Evolutionary conservation across 2,329 filamentous ascomycete species (phyloP).

Genomic region (Leptographium radiaticola): DNA sequence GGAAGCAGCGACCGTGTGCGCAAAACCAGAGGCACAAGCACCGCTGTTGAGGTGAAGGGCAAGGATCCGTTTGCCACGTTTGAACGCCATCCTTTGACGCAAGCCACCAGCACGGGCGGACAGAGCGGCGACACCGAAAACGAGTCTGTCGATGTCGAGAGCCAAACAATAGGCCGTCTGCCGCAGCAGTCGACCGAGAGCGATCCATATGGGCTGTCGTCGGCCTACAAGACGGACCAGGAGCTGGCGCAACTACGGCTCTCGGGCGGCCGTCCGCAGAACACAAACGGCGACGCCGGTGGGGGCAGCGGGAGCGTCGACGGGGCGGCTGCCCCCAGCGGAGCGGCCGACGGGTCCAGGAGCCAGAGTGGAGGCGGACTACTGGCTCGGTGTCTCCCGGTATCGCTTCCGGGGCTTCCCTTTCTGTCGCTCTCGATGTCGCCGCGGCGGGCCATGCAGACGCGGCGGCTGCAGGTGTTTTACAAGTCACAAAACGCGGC

Average conservation of each 20-base stretch:
- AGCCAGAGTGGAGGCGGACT: constrained; percentile 4
- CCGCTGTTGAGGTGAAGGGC: constrained; percentile 27
- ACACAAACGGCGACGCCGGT: not conserved
- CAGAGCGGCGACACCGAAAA: not conserved
- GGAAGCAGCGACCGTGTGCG: constrained; percentile 7
- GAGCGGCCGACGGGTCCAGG: not conserved
- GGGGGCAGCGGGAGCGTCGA: not conserved
- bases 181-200: constrained; percentile 49
- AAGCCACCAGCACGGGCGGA: constrained; percentile 1
- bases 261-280: constrained; percentile 66
- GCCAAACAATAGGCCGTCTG: constrained; percentile 31
- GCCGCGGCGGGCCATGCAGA: constrained; percentile 20
- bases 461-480: constrained; percentile 53
- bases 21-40: constrained; percentile 28
- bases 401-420: constrained; percentile 18
- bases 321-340: not conserved
- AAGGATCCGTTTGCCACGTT: constrained; percentile 21
- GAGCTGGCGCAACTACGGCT: constrained; percentile 69
- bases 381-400: constrained; percentile 17
- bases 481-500: constrained; percentile 88
- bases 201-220: constrained; percentile 72
- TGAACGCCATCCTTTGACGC: constrained; percentile 25
- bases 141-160: constrained; percentile 31
- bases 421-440: constrained; percentile 16
- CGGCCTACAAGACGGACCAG: constrained; percentile 60